Base-by-base conservation (phyloP, 768 basidiomycete genomes). In the Roridomyces roridus region DNA sequence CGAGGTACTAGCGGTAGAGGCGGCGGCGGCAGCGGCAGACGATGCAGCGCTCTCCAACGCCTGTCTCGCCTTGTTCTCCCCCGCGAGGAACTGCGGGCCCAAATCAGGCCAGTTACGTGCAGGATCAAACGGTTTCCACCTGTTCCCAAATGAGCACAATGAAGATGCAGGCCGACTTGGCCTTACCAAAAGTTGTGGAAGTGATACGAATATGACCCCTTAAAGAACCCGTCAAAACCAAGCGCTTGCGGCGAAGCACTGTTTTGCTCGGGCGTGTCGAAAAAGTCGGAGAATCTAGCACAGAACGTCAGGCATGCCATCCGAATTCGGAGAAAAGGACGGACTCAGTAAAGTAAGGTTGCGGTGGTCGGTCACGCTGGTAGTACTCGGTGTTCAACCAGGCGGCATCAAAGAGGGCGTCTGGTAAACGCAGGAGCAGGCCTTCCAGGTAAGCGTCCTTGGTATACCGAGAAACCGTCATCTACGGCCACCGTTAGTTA, bases 51-150 rank as follows among this genome's bases (percentile, higher is more conserved):
- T 74, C 41, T 66, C 71, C 5, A 80, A 62, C 14, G 68, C 68
- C 0, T 72, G 71, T 37, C 89, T 87, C 1, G 87, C 88, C 23
- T 76, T 73, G 3, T 82, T 80, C 74, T 96, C 95, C 34, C 90
- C 91, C 3, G 81, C 79, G 61, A 80, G 78, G 75, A 97, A 97
- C 15, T 83, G 81, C 2, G 80, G 73, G 0, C 94, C 95, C 15
- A 97, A 86, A 67, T 97, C 96, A 2, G 96, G 94, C 80, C 85
- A 96, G 74, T 96, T 93, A 29, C 94, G 86, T 6, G 84, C 70
- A 0, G 90, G 82, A 71, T 97, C 95, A 66, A 96, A 96, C 0
- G 93, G 91, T 65, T 91, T 87, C 95, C 94, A 96, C 94, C 94
- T 96, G 64, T 12, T 34, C 36, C 15, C 12, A 42, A 46, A 40